Conservation (phyloP, 768 basidiomycete species). For the Trametes sanguinea region DNA sequence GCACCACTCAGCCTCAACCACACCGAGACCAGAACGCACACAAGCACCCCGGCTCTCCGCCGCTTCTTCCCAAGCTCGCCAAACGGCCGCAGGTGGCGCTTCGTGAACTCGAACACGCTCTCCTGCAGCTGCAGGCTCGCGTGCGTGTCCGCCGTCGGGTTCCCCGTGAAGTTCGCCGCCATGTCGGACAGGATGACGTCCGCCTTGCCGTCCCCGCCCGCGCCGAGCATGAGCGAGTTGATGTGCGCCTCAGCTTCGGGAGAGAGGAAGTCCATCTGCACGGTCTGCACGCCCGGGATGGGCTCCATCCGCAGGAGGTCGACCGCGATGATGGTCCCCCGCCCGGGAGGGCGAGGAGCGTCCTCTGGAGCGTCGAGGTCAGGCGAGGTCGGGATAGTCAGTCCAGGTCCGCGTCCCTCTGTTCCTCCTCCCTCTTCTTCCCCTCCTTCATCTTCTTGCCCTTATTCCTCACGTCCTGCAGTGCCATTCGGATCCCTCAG, state of each 20-base stretch:
- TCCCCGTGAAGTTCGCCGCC: constrained; percentile 83
- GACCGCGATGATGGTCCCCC: constrained; percentile 68
- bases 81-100: constrained; percentile 51
- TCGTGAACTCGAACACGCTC: constrained; percentile 71
- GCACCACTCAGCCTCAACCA: background rate
- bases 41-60: constrained; percentile 50
- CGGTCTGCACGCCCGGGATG: constrained; percentile 68
- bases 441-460: background rate
- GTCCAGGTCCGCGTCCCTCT: background rate
- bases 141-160: constrained; percentile 62
- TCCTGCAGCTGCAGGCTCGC: constrained; percentile 71
- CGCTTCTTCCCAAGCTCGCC: constrained; percentile 40
- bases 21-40: constrained; percentile 44
- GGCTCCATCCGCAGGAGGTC: constrained; percentile 76
- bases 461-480: background rate
- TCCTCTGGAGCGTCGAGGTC: background rate
- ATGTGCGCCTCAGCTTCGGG: constrained; percentile 50
- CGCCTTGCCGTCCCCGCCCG: constrained; percentile 46
- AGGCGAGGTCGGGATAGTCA: constrained; percentile 5
- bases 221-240: constrained; percentile 36
- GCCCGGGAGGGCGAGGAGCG: constrained; percentile 26
- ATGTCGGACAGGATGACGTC: constrained; percentile 91
- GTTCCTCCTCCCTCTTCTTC: background rate
- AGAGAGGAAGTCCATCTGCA: constrained; percentile 81
- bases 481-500: background rate